Conservation (phyloP, 352 stramenopile genomes). For the Phytophthora melonis region DNA sequence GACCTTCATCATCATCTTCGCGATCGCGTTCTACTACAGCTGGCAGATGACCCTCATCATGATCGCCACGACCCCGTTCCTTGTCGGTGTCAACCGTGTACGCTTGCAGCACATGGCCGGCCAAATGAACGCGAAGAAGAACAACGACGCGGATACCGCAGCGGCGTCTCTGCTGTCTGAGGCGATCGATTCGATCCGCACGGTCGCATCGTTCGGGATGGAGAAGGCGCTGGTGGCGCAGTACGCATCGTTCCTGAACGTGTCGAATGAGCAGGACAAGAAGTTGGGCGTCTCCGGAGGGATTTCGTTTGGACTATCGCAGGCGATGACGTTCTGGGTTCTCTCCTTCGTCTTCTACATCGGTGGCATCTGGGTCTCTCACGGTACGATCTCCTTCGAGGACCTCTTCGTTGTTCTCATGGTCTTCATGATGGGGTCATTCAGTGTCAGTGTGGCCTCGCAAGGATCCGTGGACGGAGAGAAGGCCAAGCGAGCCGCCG, state of each 20-base stretch:
- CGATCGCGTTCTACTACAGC: slow-evolving; percentile 56
- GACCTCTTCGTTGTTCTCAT: slow-evolving; percentile 64
- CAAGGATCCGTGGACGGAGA: slow-evolving; percentile 55
- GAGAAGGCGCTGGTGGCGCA: slow-evolving; percentile 35
- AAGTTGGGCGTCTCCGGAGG: slow-evolving; percentile 47
- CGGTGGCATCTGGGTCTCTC: slow-evolving; percentile 53
- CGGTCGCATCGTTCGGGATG: slow-evolving; percentile 59
- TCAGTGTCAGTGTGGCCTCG: slow-evolving; percentile 63
- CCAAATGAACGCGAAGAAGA: slow-evolving; percentile 47
- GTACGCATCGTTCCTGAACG: slow-evolving; percentile 41
- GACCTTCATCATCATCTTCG: slow-evolving; percentile 62
- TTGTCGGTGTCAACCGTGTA: slow-evolving; percentile 52
- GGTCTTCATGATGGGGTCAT: slow-evolving; percentile 53
- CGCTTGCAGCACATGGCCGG: slow-evolving; percentile 50
- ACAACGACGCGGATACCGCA: slow-evolving; percentile 49
- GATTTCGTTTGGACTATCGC: slow-evolving; percentile 53
- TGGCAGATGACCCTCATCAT: slow-evolving; percentile 71
- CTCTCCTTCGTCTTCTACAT: slow-evolving; percentile 70
- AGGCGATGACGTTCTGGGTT: slow-evolving; percentile 57
- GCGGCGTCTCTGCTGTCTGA: slow-evolving; percentile 55
- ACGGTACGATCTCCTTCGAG: slow-evolving; percentile 51
- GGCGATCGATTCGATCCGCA: slow-evolving; percentile 64
- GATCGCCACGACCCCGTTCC: slow-evolving; percentile 33
- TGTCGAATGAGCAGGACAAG: slow-evolving; percentile 44
- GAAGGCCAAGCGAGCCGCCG: slow-evolving; percentile 68